Evolutionary conservation across 2,329 filamentous ascomycete species (phyloP), one percentile per base, ranked within the genome.

Genomic region (Ambrosiella beaveri): DNA sequence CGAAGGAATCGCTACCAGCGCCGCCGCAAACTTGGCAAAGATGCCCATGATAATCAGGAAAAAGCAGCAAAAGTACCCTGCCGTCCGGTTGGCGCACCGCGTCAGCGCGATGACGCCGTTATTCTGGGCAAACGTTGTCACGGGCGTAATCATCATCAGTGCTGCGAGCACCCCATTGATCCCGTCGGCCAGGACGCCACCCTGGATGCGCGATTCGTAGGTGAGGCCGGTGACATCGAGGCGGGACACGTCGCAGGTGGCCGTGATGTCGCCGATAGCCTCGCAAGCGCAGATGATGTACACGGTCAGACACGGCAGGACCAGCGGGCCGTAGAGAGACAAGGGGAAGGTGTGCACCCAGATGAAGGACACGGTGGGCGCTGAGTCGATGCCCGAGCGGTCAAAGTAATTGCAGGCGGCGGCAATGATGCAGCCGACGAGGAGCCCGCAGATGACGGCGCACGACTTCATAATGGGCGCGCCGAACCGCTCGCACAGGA

Each of bases 101-200:
- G 87, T 93, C 50, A 93, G 74, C 0, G 86, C 84, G 61, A 93
- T 90, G 56, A 91, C 85, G 40, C 86, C 86, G 67, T 91, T 90
- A 72, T 91, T 91, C 68, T 90, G 86, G 0, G 86, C 86, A 64
- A 90, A 90, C 0, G 82, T 85, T 1, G 81, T 83, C 79, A 90
- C 86, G 37, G 86, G 86, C 0, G 85, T 86, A 63, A 88, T 86
- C 53, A 86, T 91, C 72, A 82, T 85, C 38, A 93, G 76, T 0
- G 82, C 85, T 13, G 86, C 85, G 13, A 91, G 72, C 62, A 88
- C 71, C 40, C 86, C 85, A 64, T 87, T 88, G 55, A 89, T 64
- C 0, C 86, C 87, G 64, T 93, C 88, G 0, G 86, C 85, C 2
- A 93, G 69, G 13, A 91, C 79, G 39, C 86, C 86, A 11, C 86